phyloP scores from a whole-genome alignment of 2,329 filamentous ascomycete species.

The Penicillium sp. region DNA sequence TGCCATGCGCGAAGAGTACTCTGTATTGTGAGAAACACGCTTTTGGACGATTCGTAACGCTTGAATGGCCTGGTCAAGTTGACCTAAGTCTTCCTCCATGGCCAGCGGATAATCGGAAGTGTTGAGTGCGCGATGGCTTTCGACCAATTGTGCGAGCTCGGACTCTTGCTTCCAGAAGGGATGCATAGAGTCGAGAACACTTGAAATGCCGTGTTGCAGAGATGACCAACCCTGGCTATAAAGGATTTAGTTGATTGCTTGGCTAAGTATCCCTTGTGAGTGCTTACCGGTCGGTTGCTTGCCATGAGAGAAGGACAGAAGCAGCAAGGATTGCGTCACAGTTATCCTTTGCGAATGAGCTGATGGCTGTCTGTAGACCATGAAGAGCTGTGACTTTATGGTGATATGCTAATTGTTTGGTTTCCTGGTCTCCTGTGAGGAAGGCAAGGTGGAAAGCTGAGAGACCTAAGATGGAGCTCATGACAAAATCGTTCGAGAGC shows the following conservation, averaged over 20 bases:
- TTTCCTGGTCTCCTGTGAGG: constrained; percentile 82
- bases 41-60: constrained; percentile 63
- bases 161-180: constrained; percentile 84
- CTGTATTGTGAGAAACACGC: constrained; percentile 69
- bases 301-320: constrained; percentile 91
- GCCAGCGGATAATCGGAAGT: constrained; percentile 39
- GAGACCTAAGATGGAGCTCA: constrained; percentile 89
- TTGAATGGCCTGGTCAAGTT: constrained; percentile 68
- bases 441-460: constrained; percentile 95
- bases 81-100: constrained; percentile 69
- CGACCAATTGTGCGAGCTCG: constrained; percentile 54
- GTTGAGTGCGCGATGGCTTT: constrained; percentile 45
- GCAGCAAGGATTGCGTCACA: constrained; percentile 91
- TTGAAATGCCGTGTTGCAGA: constrained; percentile 87
- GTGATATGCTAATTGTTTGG: constrained; percentile 85
- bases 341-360: constrained; percentile 79
- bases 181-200: constrained; percentile 89
- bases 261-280: constrained; percentile 15
- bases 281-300: constrained; percentile 90
- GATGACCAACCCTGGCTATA: constrained; percentile 88
- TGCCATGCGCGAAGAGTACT: constrained; percentile 69
- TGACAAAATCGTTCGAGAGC: constrained; percentile 81
- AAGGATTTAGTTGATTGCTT: constrained; percentile 38
- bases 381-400: constrained; percentile 85
- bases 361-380: constrained; percentile 85